A percentile compares a stretch with the other conserved stretches of the same genome.
Conservation (phyloP, 306 rosid species). For the Cotoneaster glaucophyllus region DNA sequence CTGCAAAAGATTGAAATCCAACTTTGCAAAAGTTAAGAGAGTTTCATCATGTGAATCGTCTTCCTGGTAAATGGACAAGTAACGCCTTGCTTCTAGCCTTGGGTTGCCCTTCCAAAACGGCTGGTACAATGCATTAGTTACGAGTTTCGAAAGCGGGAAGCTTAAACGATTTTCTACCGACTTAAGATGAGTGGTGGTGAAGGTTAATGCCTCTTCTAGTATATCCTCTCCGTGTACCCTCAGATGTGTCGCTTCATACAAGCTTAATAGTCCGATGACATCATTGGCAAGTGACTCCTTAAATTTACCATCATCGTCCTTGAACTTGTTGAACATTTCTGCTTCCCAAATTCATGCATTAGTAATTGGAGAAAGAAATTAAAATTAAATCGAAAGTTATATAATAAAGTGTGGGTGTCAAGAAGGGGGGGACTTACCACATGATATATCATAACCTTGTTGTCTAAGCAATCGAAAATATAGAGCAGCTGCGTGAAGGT, state of each 20-base stretch:
- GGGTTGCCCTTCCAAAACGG: background rate
- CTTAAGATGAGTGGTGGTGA: conserved; percentile 26
- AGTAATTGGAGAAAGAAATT: background rate
- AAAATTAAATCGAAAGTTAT: background rate
- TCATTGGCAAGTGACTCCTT: background rate
- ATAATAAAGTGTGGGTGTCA: background rate
- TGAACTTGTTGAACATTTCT: conserved; percentile 11
- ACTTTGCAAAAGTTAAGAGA: conserved; percentile 16
- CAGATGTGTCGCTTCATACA: background rate
- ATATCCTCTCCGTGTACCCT: background rate
- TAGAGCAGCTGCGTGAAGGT: conserved; percentile 16
- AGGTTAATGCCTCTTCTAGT: conserved; percentile 15
- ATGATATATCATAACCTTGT: conserved; percentile 20
- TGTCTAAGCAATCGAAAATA: conserved; percentile 40
- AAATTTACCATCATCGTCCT: background rate
- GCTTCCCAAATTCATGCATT: background rate
- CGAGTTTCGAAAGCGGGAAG: background rate
- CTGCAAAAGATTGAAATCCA: conserved; percentile 39
- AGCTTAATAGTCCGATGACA: background rate
- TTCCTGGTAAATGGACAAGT: conserved; percentile 12
- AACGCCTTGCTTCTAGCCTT: background rate
- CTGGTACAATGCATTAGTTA: background rate
- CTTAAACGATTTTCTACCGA: background rate
- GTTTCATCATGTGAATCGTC: background rate
- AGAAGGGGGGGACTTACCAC: conserved; percentile 2